Conservation (phyloP, 2,329 filamentous ascomycete species). For the Aspergillus tanneri region DNA sequence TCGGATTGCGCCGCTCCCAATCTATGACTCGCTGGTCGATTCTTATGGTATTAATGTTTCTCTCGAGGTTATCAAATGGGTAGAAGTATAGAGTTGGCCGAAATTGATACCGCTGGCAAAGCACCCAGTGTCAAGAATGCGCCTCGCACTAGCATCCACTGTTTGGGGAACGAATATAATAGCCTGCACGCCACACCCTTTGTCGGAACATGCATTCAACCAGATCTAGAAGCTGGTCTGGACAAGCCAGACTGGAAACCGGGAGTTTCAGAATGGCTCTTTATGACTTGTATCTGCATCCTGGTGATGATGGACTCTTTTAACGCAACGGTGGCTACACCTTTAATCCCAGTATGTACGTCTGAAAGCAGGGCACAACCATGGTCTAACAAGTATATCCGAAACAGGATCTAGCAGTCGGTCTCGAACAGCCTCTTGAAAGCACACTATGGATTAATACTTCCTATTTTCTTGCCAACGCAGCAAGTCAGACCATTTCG, state of each 20-base stretch:
- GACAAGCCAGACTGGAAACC: slow-evolving; percentile 35
- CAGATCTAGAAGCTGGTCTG: background rate
- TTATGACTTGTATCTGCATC: slow-evolving; percentile 44
- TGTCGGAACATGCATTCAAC: slow-evolving; percentile 6
- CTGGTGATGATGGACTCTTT: slow-evolving; percentile 52
- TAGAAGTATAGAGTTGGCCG: background rate
- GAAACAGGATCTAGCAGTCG: slow-evolving; percentile 33
- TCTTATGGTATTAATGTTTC: background rate
- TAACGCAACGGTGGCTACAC: slow-evolving; percentile 50
- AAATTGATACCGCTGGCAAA: background rate
- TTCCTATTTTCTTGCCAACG: slow-evolving; percentile 45
- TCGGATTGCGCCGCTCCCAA: background rate
- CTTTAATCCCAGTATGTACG: slow-evolving; percentile 44
- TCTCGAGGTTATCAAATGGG: background rate
- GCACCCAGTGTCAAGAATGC: background rate
- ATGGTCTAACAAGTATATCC: background rate
- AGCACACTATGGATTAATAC: slow-evolving; percentile 53
- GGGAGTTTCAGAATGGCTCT: slow-evolving; percentile 40
- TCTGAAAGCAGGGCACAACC: background rate
- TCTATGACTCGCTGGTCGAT: too few relatives aligned
- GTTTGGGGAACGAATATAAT: background rate
- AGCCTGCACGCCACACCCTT: slow-evolving; percentile 2
- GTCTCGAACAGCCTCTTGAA: slow-evolving; percentile 35
- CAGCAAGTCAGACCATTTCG: slow-evolving; percentile 30
- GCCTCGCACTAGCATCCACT: background rate